Base-by-base conservation (phyloP, 1,284 basidiomycete species). In the Meira nashicola region DNA sequence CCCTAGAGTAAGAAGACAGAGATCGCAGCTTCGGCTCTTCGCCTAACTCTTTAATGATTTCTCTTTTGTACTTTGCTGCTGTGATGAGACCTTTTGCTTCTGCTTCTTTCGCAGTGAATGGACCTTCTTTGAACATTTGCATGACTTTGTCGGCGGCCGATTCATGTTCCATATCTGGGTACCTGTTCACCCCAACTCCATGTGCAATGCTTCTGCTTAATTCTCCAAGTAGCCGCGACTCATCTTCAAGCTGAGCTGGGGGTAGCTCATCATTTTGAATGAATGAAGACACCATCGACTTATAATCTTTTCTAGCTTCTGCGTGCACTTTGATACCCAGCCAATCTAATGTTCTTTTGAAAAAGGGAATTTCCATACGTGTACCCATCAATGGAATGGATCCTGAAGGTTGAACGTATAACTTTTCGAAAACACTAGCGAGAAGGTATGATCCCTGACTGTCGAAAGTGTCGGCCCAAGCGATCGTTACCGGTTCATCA, bases 391-490 rank as follows among this genome's bases (percentile, higher is more conserved):
- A 65, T 2, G 80, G 80, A 1, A 81, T 68, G 19, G 72, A 69
- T 46, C 80, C 80, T 0, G 71, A 73, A 11, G 79, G 80, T 62
- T 81, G 80, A 44, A 77, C 68, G 65, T 80, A 81, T 23, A 81
- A 66, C 68, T 80, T 76, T 54, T 80, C 79, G 58, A 81, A 81
- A 0, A 73, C 76, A 40, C 68, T 68, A 11, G 79, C 79, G 5
- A 80, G 66, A 11, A 80, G 55, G 60, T 74, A 80, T 46, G 77
- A 71, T n/a, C 73, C 77, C 57, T 81, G 80, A 46, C 67, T 72
- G 43, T 66, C 59, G 53, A 81, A 81, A 1, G 76, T 75, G 48
- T 81, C 80, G 1, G 78, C 71, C 73, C 79, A 81, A 1, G 80
- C 80, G 12, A 80, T 71, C 2, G 77, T 78, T 0, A 75, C 19